These are phyloP conservation scores for Hanseniaspora vineae DNA, from an alignment of 805 yeast species.

Conservation along the genomic window DNA sequence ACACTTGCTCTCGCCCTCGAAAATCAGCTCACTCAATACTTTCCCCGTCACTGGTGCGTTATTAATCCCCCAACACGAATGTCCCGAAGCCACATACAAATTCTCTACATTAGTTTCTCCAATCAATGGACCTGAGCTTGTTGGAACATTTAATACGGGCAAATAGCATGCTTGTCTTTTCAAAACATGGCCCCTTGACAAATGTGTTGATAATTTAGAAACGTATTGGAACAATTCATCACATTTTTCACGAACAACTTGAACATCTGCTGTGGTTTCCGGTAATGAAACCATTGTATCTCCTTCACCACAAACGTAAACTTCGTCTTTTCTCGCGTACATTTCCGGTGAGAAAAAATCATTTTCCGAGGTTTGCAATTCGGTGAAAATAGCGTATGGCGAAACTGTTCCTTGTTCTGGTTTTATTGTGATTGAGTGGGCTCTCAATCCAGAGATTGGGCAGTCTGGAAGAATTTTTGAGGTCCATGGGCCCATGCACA, in stretches of 20 bases:
- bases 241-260: conserved; percentile 75
- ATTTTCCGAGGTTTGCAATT: conserved; percentile 54
- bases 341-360: conserved; percentile 83
- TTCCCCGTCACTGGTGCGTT: conserved; percentile 97
- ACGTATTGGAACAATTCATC: conserved; percentile 77
- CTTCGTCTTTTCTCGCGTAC: conserved; percentile 90
- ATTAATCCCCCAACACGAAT: conserved; percentile 97
- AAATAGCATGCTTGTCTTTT: conserved; percentile 89
- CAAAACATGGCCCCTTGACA: conserved; percentile 61
- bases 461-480: conserved; percentile 81
- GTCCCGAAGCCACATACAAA: conserved; percentile 78
- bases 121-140: conserved; percentile 82
- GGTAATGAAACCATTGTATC: conserved; percentile 85
- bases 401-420: conserved; percentile 70
- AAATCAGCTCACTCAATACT: conserved; percentile 69
- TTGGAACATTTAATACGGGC: conserved; percentile 89
- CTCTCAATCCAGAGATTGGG: conserved; percentile 87
- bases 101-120: conserved; percentile 85
- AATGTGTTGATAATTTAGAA: conserved; percentile 55
- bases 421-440: conserved; percentile 85
- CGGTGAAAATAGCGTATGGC: conserved; percentile 91
- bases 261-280: conserved; percentile 87
- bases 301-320: conserved; percentile 95
- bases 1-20: conserved; percentile 69
- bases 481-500: conserved; percentile 96